A percentile compares a stretch with the other conserved stretches of the same genome.
phyloP scores from a whole-genome alignment of 179 eudicot genomes.

The Vitellaria paradoxa region DNA sequence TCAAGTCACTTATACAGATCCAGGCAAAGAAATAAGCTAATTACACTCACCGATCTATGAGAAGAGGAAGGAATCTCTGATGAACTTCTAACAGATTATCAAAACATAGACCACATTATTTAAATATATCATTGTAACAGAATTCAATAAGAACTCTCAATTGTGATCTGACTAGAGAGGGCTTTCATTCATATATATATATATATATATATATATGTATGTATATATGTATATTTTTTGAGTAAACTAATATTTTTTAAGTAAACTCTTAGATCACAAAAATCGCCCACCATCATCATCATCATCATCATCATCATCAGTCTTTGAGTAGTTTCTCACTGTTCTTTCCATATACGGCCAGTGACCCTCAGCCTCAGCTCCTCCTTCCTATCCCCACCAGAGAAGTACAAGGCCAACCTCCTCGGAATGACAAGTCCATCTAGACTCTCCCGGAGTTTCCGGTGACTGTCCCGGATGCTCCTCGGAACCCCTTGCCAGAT shows the following conservation, averaged over 20 bases:
- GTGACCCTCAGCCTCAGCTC: conserved; percentile 48
- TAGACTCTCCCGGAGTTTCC: conserved; percentile 43
- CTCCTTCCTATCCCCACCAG: conserved; percentile 34
- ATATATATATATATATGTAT: too few relatives aligned
- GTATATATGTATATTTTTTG: too few relatives aligned
- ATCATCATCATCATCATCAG: too few relatives aligned
- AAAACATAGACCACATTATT: background rate
- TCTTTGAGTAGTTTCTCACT: conserved; percentile 2
- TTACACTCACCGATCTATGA: too few relatives aligned
- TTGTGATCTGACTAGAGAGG: background rate
- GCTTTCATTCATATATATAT: too few relatives aligned
- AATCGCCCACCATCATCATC: too few relatives aligned
- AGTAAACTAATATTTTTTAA: too few relatives aligned
- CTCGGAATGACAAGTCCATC: conserved; percentile 50
- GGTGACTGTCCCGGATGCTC: conserved; percentile 51
- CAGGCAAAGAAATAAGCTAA: too few relatives aligned
- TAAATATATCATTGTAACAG: background rate
- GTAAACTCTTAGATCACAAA: too few relatives aligned
- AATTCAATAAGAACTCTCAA: background rate
- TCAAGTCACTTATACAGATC: too few relatives aligned
- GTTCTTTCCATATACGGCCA: conserved; percentile 46
- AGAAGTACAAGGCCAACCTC: conserved; percentile 45
- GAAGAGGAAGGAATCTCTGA: too few relatives aligned
- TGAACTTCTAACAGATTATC: too few relatives aligned
- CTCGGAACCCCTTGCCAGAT: conserved; percentile 59